phyloP scores from a whole-genome alignment of 2,329 filamentous ascomycete genomes.

The Phoma herbarum region DNA sequence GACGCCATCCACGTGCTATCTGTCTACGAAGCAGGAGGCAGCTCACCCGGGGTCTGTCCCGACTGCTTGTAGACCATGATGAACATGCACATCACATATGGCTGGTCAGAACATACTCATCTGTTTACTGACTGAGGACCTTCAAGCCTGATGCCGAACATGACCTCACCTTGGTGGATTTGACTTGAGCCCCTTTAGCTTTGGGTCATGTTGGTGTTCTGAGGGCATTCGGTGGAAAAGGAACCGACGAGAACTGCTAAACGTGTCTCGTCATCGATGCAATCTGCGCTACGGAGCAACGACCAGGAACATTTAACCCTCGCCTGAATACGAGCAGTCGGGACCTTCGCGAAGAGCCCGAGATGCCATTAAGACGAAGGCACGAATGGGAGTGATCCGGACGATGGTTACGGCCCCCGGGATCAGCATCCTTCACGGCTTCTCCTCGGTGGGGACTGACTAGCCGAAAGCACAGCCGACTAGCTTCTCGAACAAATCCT shows the following conservation, averaged over 20 bases:
- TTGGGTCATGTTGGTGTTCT: not conserved
- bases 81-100: no score
- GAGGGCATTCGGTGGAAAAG: not conserved
- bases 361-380: not conserved
- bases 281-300: not conserved
- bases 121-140: not conserved
- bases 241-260: not conserved
- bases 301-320: not conserved
- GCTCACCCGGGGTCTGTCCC: not conserved
- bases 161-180: not conserved
- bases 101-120: not conserved
- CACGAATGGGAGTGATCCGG: slow-evolving; percentile 1
- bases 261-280: not conserved
- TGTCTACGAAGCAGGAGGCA: not conserved
- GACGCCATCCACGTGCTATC: not conserved
- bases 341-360: no score
- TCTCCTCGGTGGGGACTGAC: slow-evolving; percentile 8
- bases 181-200: not conserved
- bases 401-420: not conserved
- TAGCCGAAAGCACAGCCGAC: slow-evolving; percentile 1
- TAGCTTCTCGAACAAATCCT: not conserved
- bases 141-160: not conserved
- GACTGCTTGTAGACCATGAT: not conserved
- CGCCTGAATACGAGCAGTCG: not conserved
- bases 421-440: slow-evolving; percentile 10